phyloP scores from a whole-genome alignment of 805 yeast genomes.

The Saturnispora gosingensis region DNA sequence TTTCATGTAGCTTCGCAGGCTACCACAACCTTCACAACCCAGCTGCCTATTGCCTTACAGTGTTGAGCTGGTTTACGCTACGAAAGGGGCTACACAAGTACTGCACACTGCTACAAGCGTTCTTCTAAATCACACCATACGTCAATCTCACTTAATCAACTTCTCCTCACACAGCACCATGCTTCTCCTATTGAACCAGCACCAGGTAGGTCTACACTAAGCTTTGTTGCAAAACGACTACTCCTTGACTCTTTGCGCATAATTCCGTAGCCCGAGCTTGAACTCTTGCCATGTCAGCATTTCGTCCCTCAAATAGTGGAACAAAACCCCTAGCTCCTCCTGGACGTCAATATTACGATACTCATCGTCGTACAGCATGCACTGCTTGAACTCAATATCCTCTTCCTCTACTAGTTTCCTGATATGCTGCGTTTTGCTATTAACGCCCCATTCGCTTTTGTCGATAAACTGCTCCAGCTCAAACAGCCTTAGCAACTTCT shows the following conservation, averaged over 20 bases:
- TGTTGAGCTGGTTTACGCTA: too few relatives aligned
- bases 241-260: background rate
- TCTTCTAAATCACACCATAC: too few relatives aligned
- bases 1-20: too few relatives aligned
- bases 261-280: conserved; percentile 31
- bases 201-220: too few relatives aligned
- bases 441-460: conserved; percentile 61
- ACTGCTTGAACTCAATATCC: background rate
- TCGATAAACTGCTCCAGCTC: conserved; percentile 46
- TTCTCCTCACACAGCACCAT: too few relatives aligned
- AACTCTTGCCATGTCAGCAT: conserved; percentile 46
- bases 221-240: too few relatives aligned
- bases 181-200: too few relatives aligned
- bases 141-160: too few relatives aligned
- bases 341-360: background rate
- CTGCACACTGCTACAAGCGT: too few relatives aligned
- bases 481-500: conserved; percentile 45
- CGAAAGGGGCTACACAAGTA: too few relatives aligned
- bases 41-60: too few relatives aligned
- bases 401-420: conserved; percentile 31
- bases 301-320: conserved; percentile 54
- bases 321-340: conserved; percentile 49
- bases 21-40: too few relatives aligned
- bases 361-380: background rate
- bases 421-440: conserved; percentile 51